A percentile compares a stretch with the other conserved stretches of the same genome.
Evolutionary conservation across 768 basidiomycete genomes (phyloP).

Genomic region (Cyathus striatus): DNA sequence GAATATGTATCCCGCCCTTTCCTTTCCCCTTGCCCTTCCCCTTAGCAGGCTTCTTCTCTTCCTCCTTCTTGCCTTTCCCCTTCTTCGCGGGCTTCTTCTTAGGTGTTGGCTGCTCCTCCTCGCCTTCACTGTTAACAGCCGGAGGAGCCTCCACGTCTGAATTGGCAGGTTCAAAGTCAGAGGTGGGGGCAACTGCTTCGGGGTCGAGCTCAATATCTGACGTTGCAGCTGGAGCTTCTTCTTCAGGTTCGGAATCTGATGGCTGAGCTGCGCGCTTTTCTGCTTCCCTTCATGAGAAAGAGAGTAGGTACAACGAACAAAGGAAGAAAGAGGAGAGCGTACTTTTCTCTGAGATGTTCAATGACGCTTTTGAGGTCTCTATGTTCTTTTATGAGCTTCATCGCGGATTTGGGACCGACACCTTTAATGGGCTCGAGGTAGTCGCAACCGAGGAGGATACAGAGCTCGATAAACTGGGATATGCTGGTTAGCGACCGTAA

Average conservation of each 20-base stretch:
- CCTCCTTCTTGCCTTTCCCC: slow-evolving; percentile 36
- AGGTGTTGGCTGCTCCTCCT: slow-evolving; percentile 13
- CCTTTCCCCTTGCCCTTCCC: slow-evolving; percentile 53
- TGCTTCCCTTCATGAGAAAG: slow-evolving; percentile 29
- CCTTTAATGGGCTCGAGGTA: slow-evolving; percentile 99
- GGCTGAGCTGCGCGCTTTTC: slow-evolving; percentile 31
- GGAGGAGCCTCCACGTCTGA: slow-evolving; percentile 38
- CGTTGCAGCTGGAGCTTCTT: too few species aligned
- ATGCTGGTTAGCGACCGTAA: not conserved
- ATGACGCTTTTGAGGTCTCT: slow-evolving; percentile 69
- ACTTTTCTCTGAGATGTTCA: slow-evolving; percentile 77
- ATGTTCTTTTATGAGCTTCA: slow-evolving; percentile 87
- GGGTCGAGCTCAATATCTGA: slow-evolving; percentile 11
- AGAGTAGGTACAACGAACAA: not conserved
- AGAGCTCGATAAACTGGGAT: slow-evolving; percentile 87
- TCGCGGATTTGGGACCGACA: slow-evolving; percentile 90
- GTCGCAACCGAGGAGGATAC: slow-evolving; percentile 94
- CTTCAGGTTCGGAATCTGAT: slow-evolving; percentile 23
- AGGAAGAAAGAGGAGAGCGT: slow-evolving; percentile 16
- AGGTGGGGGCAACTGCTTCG: slow-evolving; percentile 7
- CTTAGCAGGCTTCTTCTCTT: slow-evolving; percentile 30
- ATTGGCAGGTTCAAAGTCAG: slow-evolving; percentile 36
- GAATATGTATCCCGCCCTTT: slow-evolving; percentile 75
- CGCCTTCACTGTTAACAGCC: slow-evolving; percentile 19
- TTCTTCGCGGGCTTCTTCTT: slow-evolving; percentile 33